Base-by-base conservation (phyloP, 2,329 filamentous ascomycete species). In the Fusarium napiforme region DNA sequence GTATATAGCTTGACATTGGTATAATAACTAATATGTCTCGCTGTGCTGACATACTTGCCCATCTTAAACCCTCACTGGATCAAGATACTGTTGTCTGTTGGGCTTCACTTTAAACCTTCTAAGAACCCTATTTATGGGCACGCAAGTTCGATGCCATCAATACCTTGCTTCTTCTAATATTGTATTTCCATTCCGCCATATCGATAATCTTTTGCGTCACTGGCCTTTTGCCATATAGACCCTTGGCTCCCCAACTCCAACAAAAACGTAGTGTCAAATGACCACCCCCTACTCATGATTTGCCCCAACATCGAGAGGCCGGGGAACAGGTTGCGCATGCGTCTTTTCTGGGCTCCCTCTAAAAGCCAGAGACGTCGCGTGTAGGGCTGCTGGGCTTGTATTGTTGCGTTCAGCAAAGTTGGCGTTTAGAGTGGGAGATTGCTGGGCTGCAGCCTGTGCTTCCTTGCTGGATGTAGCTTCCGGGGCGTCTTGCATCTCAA, bases 271-370 rank as follows among this genome's bases (percentile, higher is more conserved):
- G 63, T 59, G 59, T 64, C 71, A 72, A 58, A 60, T 58, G 42
- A 59, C 55, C 60, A 57, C 32, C 40, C 61, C 60, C 64, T 75
- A 83, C 49, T 82, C 74, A 28, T 75, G 74, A 30, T 70, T 77
- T 32, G 71, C 77, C n/a, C 75, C 75, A 39, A 83, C 78, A 67
- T 81, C 77, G 39, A 84, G 73, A 23, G 81, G 74, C 45, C 79
- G 74, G 26, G 76, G 72, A 30, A 68, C 75, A 14, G 79, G 76
- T 39, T 82, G 74, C 52, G 78, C 77, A 59, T 83, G 82, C 57
- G 83, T 77, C 82, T 91, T 91, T 78, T 91, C 90, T 30, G 89
- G 89, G 76, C 89, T 91, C 73, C 87, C 87, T 77, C 89, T 87
- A 82, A 89, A 89, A 76, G 89, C 88, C 75, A 91, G 80, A 36